Evolutionary conservation across 2,329 filamentous ascomycete species (phyloP), one percentile per base, ranked within the genome.

Genomic region (Fusarium agapanthi): DNA sequence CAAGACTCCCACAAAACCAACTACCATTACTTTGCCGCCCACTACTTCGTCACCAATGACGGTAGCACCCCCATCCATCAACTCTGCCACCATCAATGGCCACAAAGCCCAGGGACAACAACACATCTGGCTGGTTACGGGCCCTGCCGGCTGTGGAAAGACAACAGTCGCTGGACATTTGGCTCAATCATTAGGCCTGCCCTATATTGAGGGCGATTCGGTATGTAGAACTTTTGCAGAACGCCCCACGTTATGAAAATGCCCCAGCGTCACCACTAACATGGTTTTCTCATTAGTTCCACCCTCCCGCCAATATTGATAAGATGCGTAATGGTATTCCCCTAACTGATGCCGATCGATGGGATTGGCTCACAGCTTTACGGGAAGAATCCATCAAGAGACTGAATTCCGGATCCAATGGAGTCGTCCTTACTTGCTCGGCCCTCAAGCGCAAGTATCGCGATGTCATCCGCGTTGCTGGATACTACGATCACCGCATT

Each of bases 391-490:
- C 90, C 12, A 85, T 91, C 61, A 82, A 83, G 59, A 85, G 85
- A 56, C 85, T 92, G 67, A 83, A 85, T 61, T 82, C 81, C 54
- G 90, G 90, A 41, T 86, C 88, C 24, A 84, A 88, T 35, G 92
- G 94, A 54, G 96, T 98, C n/a, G 93, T 99, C 55, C 89, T 99
- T 68, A 97, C 96, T 59, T 99, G 96, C 87, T 97, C 94, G 18
- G 96, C 95, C 4, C 88, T 99, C 60, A 98, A 98, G 87, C 93
- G 93, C 81, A 98, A 97, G 84, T 99, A 99, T 86, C 92, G 96
- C 76, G 96, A 99, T 78, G 93, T 95, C 71, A 94, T 96, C 80
- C 90, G 93, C 37, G 91, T 95, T 14, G 93, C 93, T 13, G 90
- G 91, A 22, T 95, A 95, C 84, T 92, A 92, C 81, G 87, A 91